Evolutionary conservation across 352 stramenopile species (phyloP).

Genomic region (Pythium aquatile): DNA sequence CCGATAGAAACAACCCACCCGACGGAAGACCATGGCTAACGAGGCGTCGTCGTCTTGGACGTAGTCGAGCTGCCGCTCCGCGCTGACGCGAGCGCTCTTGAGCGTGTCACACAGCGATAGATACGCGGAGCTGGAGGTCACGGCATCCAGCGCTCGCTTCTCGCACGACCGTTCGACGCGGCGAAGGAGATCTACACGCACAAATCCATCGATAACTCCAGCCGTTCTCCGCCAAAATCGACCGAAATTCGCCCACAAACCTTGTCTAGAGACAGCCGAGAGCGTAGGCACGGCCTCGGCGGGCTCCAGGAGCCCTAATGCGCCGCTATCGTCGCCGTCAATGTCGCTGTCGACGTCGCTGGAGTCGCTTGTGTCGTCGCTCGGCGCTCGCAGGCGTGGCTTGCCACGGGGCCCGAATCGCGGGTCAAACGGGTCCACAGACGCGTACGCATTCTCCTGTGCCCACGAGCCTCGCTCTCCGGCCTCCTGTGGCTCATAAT

Average conservation of each 20-base stretch:
- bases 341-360: constrained; percentile 36
- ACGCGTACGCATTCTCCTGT: constrained; percentile 1
- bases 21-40: constrained; percentile 31
- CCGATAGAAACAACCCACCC: constrained; percentile 22
- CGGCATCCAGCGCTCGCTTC: constrained; percentile 47
- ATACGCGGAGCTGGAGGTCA: constrained; percentile 58
- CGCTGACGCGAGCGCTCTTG: constrained; percentile 50
- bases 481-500: constrained; percentile 12
- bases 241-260: constrained; percentile 13
- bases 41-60: constrained; percentile 11
- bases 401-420: constrained; percentile 12
- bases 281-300: constrained; percentile 20
- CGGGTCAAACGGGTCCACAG: constrained; percentile 9
- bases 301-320: constrained; percentile 20
- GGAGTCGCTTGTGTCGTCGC: constrained; percentile 43
- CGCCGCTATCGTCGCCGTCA: constrained; percentile 13
- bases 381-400: constrained; percentile 45
- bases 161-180: constrained; percentile 66
- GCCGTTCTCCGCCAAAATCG: not conserved
- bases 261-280: constrained; percentile 37
- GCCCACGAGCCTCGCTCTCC: not conserved
- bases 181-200: constrained; percentile 47
- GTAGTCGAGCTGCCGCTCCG: constrained; percentile 41
- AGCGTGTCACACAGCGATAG: constrained; percentile 58
- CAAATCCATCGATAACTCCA: not conserved